Evolutionary conservation across 169 alveolate genomes (phyloP), one percentile per base, ranked within the genome.

Genomic region (Cyclospora cayetanensis): DNA sequence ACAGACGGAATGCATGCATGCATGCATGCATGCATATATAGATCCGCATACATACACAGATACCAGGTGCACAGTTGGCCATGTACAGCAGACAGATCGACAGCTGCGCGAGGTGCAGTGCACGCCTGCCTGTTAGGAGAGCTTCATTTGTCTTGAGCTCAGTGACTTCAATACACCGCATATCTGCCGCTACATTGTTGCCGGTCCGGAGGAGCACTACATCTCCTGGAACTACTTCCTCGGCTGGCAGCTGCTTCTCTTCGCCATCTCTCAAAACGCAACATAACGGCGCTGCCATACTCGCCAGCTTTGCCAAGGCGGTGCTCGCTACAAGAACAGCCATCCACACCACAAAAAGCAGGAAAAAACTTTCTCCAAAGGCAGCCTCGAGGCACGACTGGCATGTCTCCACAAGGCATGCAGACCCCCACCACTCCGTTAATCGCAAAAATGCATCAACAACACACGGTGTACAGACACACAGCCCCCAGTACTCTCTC

Each of bases 61-160:
- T 7, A 46, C 60, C 15, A 46, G 60, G 60, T 46, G 60, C 60
- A 46, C 60, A 11, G 60, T 46, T 11, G 7, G 15, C 7, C 7
- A 46, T 46, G 60, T 46, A 11, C n/a, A 11, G 15, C 60, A 46
- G 60, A 46, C 60, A 46, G 7, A 46, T 46, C 52, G 82, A n/a
- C 46, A 5, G 77, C 39, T 41, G 3, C 34, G 15, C 12, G 20
- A 1, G 37, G 22, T 34, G 1, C 35, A 22, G 4, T 25, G 79
- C 39, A 1, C 5, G 22, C 82, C 35, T 35, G 53, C 99, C 99
- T 4, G 99, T 98, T 22, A 98, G 96, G 80, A 98, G 95, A 35
- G 99, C 97, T 94, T 98, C 99, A 94, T 97, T 97, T 31, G 98
- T 96, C 90, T 97, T 96, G 74, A 98, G 94, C 91, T 98, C 99